Evolutionary conservation across 306 rosid genomes (phyloP), one percentile per base, ranked within the genome.

Genomic region (Alnus rubra): DNA sequence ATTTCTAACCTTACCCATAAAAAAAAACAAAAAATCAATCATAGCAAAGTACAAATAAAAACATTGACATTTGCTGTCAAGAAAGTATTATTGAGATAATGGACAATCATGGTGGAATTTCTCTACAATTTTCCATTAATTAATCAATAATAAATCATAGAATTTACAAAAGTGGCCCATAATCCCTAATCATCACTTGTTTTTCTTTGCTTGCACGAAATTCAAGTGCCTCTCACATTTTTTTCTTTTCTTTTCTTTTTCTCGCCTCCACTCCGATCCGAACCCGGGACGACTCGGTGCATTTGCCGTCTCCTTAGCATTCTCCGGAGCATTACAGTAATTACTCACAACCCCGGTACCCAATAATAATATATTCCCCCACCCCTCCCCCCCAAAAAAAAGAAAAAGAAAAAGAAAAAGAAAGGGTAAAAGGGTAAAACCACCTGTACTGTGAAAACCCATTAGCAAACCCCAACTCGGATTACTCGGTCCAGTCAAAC

Each of bases 261-360:
- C 68, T 63, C 74, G 81, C 75, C 78, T 71, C 82, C 79, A 55
- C 79, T 84, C 91, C 80, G 87, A 81, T 83, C 75, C 79, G 85
- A 87, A 86, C 90, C 89, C 89, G 90, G 96, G 94, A 94, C 93
- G 97, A 92, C 98, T 73, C 83, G 77, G 87, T 86, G 91, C 71
- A 23, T 77, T 28, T 85, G 97, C 97, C 98, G 85, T 92, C 97
- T 86, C 97, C 93, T n/a, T 71, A 50, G 77, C 89, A 49, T 81
- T 88, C 91, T 74, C 72, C 89, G 89, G 82, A 77, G 85, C 87
- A 63, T 75, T 56, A 37, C 50, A 74, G 68, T 73, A 30, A 31
- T 19, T 5, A 33, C 58, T 78, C 56, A 47, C 45, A 23, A 33
- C 7, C 33, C 74, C 78, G 48, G 28, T 16, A 6, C 52, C 75